Base-by-base conservation (phyloP, 2,329 filamentous ascomycete genomes). In the Apiospora sp. region DNA sequence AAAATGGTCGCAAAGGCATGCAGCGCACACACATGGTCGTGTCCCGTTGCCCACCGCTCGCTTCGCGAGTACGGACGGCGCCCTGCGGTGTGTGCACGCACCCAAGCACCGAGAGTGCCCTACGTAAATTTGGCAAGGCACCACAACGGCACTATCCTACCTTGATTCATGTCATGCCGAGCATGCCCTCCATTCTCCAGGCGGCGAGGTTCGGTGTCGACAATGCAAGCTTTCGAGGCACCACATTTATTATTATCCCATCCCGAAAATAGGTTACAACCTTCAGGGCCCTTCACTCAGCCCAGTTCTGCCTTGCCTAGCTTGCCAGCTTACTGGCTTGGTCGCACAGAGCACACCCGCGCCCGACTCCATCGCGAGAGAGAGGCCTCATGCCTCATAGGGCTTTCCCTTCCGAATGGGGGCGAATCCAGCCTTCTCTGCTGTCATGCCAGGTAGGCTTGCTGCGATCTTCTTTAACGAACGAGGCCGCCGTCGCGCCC, bases 51-150 rank as follows among this genome's bases (percentile, higher is more conserved):
- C 34, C 58, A 64, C 58, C 58, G 30, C 41, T 41, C 58, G 58
- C 58, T 64, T 24, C 34, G 58, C 58, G 58, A 64, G 34, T 64
- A 64, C 58, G 58, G 34, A 64, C 58, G 58, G 34, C 30, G 19
- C 30, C 34, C 58, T 13, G 30, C 13, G 19, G 30, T 49, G 44
- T 48, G 44, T 22, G 37, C 37, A 41, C 6, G 37, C 7, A 37
- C 8, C 37, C 37, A 27, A 51, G n/a, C 12, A 2, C 19, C 16
- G 16, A n/a, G 16, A 14, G 5, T 49, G 51, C 54, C 54, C 54
- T 61, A 64, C 58, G 58, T 64, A 24, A 41, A 64, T 41, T 64
- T 64, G 10, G 3, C 37, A 41, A 37, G 27, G 16, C 54, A 58
- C 27, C 30, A 51, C 49, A 51, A 51, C 24, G n/a, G 19, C 46